Evolutionary conservation across 1,284 basidiomycete genomes (phyloP), one percentile per base, ranked within the genome.

Genomic region (Ustilago crameri): DNA sequence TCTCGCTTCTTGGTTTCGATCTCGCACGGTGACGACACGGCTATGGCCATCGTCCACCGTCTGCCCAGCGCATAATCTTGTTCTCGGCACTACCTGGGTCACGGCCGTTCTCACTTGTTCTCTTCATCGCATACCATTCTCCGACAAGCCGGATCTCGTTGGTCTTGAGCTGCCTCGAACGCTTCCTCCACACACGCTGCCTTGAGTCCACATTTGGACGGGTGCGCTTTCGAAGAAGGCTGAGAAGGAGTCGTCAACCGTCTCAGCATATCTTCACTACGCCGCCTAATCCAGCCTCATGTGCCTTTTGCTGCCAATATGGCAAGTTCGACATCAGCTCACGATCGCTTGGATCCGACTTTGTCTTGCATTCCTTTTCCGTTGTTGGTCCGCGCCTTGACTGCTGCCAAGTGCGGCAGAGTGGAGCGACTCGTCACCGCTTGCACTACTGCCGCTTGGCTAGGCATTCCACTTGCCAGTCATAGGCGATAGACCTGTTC

Each of bases 1-100:
- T 94, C 93, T 27, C 92, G 91, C 86, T 87, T 95, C 75, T 86
- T 91, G 76, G 86, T 98, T 61, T 96, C 93, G 34, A 87, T 98
- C 76, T 93, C 92, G 78, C 95, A 98, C 86, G 75, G 76, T 8
- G 84, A 84, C 44, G 82, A 69, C 60, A 65, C 67, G 26, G 78
- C 78, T 15, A 75, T 79, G 51, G 78, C 78, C 27, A 67, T 79
- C 30, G 78, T 73, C 17, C 78, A 79, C 67, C 70, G 75, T 37
- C 44, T 78, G 23, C 70, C 70, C 24, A 58, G 65, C 53, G 70
- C 61, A n/a, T 73, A 40, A 61, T 44, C 32, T 45, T 40, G 26
- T 14, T 42, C 24, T 9, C 37, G 17, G 22, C 43, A 23, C 22
- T 40, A 40, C 15, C 23, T 38, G n/a, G n/a, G 38, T 51, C 41